phyloP scores from a whole-genome alignment of 2,329 filamentous ascomycete species.

The Xenoacremonium recifei region DNA sequence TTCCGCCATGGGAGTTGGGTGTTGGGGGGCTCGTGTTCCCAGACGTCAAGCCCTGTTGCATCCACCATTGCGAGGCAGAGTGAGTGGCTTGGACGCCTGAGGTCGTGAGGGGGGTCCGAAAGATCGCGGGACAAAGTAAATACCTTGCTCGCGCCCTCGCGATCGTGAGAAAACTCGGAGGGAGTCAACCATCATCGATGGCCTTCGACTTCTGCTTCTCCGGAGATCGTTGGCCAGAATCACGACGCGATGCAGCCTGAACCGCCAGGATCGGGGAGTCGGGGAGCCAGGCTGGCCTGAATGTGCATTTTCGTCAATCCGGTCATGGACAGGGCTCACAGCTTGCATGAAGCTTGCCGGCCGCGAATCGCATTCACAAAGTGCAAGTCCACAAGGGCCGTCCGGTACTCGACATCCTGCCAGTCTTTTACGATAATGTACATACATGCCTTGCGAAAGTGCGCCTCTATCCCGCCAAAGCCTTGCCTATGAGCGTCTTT shows the following conservation, averaged over 20 bases:
- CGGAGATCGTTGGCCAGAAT: too few relatives aligned
- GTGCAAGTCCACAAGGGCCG: too few relatives aligned
- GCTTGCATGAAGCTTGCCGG: too few relatives aligned
- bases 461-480: constrained; percentile 44
- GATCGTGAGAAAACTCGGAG: not conserved
- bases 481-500: constrained; percentile 60
- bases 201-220: not conserved
- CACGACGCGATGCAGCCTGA: too few relatives aligned
- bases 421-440: too few relatives aligned
- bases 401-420: too few relatives aligned
- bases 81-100: not conserved
- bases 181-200: not conserved
- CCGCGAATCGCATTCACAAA: too few relatives aligned
- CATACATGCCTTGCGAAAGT: too few relatives aligned
- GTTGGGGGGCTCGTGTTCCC: constrained; percentile 3
- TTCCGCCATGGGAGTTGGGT: constrained; percentile 3
- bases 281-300: too few relatives aligned
- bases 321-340: too few relatives aligned
- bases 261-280: too few relatives aligned
- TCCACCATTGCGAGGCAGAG: not conserved
- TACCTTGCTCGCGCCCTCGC: not conserved
- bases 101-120: constrained; percentile 3
- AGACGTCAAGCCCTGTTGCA: not conserved
- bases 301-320: too few relatives aligned
- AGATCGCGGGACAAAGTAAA: not conserved